These are phyloP conservation scores for Epichloe brachyelytri DNA, from an alignment of 2,329 filamentous ascomycete genomes.

Conservation along the genomic window DNA sequence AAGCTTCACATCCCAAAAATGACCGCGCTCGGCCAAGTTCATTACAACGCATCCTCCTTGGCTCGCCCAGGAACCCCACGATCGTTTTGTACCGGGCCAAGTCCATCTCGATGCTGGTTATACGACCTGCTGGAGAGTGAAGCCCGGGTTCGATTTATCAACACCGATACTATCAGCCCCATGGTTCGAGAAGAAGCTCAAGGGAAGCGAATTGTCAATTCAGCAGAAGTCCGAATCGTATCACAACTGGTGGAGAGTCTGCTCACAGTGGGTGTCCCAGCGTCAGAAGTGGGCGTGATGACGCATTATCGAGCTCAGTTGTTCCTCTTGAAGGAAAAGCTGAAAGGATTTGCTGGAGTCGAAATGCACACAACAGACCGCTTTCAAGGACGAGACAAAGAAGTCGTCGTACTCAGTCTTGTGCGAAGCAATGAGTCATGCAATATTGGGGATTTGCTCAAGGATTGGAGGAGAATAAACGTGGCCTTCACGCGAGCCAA, in stretches of 20 bases:
- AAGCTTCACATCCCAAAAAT: constrained; percentile 58
- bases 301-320: constrained; percentile 94
- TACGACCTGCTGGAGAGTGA: constrained; percentile 55
- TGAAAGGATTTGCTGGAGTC: constrained; percentile 49
- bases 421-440: constrained; percentile 76
- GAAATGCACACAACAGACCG: constrained; percentile 97
- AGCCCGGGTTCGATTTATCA: constrained; percentile 71
- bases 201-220: constrained; percentile 80
- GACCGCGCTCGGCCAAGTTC: constrained; percentile 42
- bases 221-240: constrained; percentile 65
- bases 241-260: constrained; percentile 71
- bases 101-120: constrained; percentile 57
- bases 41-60: constrained; percentile 40
- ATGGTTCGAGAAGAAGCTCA: constrained; percentile 57
- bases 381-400: constrained; percentile 93
- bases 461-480: constrained; percentile 87
- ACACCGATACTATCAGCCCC: constrained; percentile 65
- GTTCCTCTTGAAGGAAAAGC: constrained; percentile 61
- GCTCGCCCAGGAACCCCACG: constrained; percentile 26
- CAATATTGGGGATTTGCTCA: constrained; percentile 79
- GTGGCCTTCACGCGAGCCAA: constrained; percentile 90
- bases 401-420: constrained; percentile 74
- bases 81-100: constrained; percentile 42
- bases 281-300: constrained; percentile 78
- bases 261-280: constrained; percentile 60